These are phyloP conservation scores for Candida nemodendra DNA, from an alignment of 805 yeast species.

Conservation along the genomic window DNA sequence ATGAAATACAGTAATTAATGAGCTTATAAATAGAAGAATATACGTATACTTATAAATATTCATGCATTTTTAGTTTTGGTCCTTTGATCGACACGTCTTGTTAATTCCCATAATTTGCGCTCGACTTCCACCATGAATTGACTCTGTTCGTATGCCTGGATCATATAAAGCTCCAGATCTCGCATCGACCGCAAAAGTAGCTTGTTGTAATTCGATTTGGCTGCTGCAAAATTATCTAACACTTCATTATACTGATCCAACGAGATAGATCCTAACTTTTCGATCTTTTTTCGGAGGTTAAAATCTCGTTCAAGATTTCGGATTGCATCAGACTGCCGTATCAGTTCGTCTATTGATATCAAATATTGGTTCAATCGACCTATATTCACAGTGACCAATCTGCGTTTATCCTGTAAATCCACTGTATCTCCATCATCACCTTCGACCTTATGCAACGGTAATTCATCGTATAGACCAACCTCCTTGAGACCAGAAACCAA, in stretches of 20 bases:
- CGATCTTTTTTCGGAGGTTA: slow-evolving; percentile 5
- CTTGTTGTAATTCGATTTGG: slow-evolving; percentile 11
- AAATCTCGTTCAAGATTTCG: slow-evolving; percentile 12
- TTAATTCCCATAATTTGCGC: slow-evolving; percentile 2
- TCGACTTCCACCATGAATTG: slow-evolving; percentile 12
- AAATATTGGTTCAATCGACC: slow-evolving; percentile 7
- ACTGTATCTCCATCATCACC: slow-evolving; percentile 1
- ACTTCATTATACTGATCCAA: slow-evolving; percentile 1
- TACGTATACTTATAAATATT: too few relatives aligned
- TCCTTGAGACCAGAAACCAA: slow-evolving; percentile 7
- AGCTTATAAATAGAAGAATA: slow-evolving; percentile 1
- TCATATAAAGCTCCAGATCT: slow-evolving; percentile 17
- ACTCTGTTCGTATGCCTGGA: slow-evolving; percentile 20
- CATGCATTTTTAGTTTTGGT: neutral
- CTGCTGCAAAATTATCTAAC: slow-evolving; percentile 9
- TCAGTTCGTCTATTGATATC: slow-evolving; percentile 13
- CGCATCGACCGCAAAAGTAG: slow-evolving; percentile 18
- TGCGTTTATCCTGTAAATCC: slow-evolving; percentile 11
- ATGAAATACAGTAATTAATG: too few relatives aligned
- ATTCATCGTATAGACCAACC: slow-evolving; percentile 9
- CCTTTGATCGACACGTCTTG: neutral
- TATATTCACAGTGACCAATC: slow-evolving; percentile 14
- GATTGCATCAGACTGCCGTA: slow-evolving; percentile 5
- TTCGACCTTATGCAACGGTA: neutral
- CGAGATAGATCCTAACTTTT: slow-evolving; percentile 7